Conservation (phyloP, 2,329 filamentous ascomycete species). For the Aureobasidium zeae region DNA sequence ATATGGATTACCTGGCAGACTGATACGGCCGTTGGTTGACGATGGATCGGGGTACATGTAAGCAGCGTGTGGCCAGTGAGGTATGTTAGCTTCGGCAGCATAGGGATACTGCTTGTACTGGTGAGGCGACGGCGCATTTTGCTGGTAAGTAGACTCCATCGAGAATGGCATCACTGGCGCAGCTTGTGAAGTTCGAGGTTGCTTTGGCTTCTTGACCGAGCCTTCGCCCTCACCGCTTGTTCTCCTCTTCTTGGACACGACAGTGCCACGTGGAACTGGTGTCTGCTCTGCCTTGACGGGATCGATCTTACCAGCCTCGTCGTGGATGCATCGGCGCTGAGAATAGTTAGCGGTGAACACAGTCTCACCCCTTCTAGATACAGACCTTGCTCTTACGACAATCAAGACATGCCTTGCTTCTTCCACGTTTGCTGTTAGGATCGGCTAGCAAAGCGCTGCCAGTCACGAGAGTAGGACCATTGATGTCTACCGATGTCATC, state of each 20-base stretch:
- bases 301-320: slow-evolving; percentile 55
- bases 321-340: slow-evolving; percentile 60
- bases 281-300: slow-evolving; percentile 54
- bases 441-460: slow-evolving; percentile 17
- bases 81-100: slow-evolving; percentile 15
- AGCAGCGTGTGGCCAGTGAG: slow-evolving; percentile 21
- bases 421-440: slow-evolving; percentile 25
- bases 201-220: slow-evolving; percentile 20
- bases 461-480: slow-evolving; percentile 12
- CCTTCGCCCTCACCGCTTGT: slow-evolving; percentile 33
- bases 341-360: too few species aligned
- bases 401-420: slow-evolving; percentile 56
- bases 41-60: slow-evolving; percentile 21
- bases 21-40: slow-evolving; percentile 12
- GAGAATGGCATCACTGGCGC: slow-evolving; percentile 10
- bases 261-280: slow-evolving; percentile 49
- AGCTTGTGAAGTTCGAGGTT: slow-evolving; percentile 7
- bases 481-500: slow-evolving; percentile 8
- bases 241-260: slow-evolving; percentile 45
- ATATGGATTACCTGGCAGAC: slow-evolving; percentile 21
- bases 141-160: slow-evolving; percentile 13
- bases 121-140: slow-evolving; percentile 19
- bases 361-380: too few species aligned
- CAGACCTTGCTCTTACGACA: slow-evolving; percentile 59
- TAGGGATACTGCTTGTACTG: slow-evolving; percentile 13